Evolutionary conservation across 805 yeast species (phyloP), one percentile per base, ranked within the genome.

Genomic region (Zygotorulaspora danielsina): DNA sequence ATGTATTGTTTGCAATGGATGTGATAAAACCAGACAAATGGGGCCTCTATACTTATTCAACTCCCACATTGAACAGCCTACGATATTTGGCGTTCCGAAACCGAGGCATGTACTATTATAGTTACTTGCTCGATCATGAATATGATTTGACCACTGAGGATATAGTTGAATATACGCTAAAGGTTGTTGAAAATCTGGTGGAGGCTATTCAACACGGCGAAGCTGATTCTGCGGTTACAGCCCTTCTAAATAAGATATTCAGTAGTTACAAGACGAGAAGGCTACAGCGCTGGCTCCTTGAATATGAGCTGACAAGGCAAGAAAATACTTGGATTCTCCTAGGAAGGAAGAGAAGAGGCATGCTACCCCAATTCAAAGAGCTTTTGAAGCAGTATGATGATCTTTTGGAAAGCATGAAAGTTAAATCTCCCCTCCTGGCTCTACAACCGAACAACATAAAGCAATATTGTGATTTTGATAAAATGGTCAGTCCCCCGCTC

Each of bases 61-160:
- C 90, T 0, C 90, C 94, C 1, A 77, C 84, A 2, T 73, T 89
- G 17, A 79, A 81, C 48, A 73, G 79, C 8, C 67, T 93, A 22
- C 72, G 95, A 36, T 88, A 84, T 54, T 66, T 93, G 49, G 81
- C 83, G 1, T 78, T 79, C 55, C 73, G 96, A 48, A 93, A 90
- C 55, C 66, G 95, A 41, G 96, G 95, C 0, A 71, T 86, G 50
- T 70, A 86, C 21, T 73, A 78, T 44, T 71, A 84, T 25, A 59
- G 61, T 5, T 68, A 63, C 29, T 45, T 66, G 4, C 47, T 51
- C 20, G 55, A 42, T 38, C 45, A 37, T 34, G 55, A 45, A 42
- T n/a, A 45, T 32, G 19, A 29, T 44, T 44, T 48, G 63, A 53
- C 52, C 39, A 42, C 66, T 52, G 38, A 69, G 56, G 53, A 54